Base-by-base conservation (phyloP, 2,329 filamentous ascomycete species). In the Colletotrichum sp. region DNA sequence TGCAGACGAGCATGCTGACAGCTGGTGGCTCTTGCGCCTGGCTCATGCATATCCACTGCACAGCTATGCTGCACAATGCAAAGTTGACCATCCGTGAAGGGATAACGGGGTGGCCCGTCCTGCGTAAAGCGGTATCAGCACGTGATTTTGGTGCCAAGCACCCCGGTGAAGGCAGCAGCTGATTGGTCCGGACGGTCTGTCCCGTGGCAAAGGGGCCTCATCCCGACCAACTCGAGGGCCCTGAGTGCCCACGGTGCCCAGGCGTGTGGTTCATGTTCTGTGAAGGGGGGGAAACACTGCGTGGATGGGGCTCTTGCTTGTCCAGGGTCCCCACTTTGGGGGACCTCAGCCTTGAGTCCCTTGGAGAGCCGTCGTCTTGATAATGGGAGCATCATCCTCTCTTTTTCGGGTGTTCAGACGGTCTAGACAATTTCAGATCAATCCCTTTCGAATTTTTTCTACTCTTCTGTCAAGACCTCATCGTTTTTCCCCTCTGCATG, bases 181-280 rank as follows among this genome's bases (percentile, higher is more conserved):
- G 73, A 75, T 75, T 75, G 73, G 73, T 6, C 70, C 73, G 73
- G 73, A 75, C 63, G 16, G 48, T 75, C 70, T 75, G 64, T 68
- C 64, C 73, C 73, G 73, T 59, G 15, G 12, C 16, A 39, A 68
- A 75, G 44, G 13, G 64, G 65, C 73, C 57, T 48, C n/a, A 68
- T 75, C 73, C 73, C 34, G 70, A 68, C 73, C 69, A 64, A 57
- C 67, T 73, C 55, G 57, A 57, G 26, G 67, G 26, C 34, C 66
- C 65, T 30, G 39, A 64, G 22, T 24, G 59, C 71, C 52, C 66
- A 65, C 71, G 30, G 39, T 62, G 57, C 71, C 26, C 12, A 36
- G 34, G 62, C 18, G 9, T 26, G 32, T 26, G 36, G 39, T 26
- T 22, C 12, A 26, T 57, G 22, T 26, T 67, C n/a, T 57, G 10